phyloP scores from a whole-genome alignment of 163 green algal genomes.

The Scenedesmus sp. region DNA sequence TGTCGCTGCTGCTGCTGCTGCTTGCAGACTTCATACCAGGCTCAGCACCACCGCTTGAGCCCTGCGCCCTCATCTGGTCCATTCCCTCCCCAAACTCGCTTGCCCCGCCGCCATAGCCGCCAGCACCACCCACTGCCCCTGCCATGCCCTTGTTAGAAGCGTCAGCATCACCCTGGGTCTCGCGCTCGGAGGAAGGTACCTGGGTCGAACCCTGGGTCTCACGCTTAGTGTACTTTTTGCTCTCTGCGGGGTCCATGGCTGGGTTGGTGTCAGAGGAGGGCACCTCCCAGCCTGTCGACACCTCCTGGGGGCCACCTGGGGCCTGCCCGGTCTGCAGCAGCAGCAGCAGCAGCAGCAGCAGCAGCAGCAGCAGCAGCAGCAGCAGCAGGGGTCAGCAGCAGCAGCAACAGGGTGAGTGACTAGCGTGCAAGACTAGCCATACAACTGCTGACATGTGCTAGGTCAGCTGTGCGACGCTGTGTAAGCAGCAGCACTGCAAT shows the following conservation, averaged over 20 bases:
- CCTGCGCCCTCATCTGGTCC: not conserved
- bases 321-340: slow-evolving; percentile 1
- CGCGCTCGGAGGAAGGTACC: not conserved
- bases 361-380: not conserved
- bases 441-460: no score
- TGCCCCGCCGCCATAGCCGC: slow-evolving; percentile 5
- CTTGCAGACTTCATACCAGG: not conserved
- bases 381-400: no score
- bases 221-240: slow-evolving; percentile 5
- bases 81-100: not conserved
- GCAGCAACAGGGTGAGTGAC: no score
- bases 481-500: no score
- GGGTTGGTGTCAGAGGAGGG: slow-evolving; percentile 32
- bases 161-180: not conserved
- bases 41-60: not conserved
- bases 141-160: not conserved
- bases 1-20: not conserved
- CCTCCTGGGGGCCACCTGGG: slow-evolving; percentile 2
- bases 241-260: slow-evolving; percentile 17
- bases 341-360: not conserved
- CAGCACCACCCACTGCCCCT: not conserved
- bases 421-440: no score
- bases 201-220: slow-evolving; percentile 9
- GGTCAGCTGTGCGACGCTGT: no score
- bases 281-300: not conserved